Evolutionary conservation across 2,329 filamentous ascomycete genomes (phyloP), one percentile per base, ranked within the genome.

Genomic region (Apiospora sp.): DNA sequence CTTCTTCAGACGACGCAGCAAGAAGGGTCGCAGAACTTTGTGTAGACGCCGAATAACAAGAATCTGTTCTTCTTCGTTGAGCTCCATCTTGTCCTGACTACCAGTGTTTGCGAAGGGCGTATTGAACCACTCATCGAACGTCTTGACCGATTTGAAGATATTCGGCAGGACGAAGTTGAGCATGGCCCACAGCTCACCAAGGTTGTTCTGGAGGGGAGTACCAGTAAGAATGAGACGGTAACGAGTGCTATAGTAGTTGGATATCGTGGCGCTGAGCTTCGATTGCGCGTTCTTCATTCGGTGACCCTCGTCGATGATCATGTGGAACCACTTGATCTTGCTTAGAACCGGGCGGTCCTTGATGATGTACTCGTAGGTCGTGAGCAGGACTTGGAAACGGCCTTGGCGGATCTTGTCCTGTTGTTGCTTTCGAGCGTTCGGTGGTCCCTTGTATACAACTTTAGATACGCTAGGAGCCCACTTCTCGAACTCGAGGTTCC

Each of bases 101-200:
- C 96, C 96, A 6, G 96, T 99, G 81, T 99, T 99, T 77, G 96
- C 96, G 82, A 99, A 99, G 0, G 96, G 96, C 37, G 96, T 99
- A 82, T 98, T 99, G 91, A 99, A 99, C 96, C 96, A 99, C 83
- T 99, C 96, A 82, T 99, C 96, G 80, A 99, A 99, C 1, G 96
- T 98, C 82, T 96, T 98, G 75, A 96, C 95, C 2, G 96, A 98
- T 83, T 99, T 99, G 92, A 99, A 99, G 77, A 99, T 99, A 78
- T 94, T 98, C 3, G 96, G 96, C 68, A 99, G 87, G 54, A 98
- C 96, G 82, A 99, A 99, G 86, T 99, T 99, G 79, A 99, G 93
- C 87, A 99, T 92, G 37, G 96, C 94, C 96, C 96, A 99, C 78
- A 99, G 86, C 82, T 99, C 96, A 3, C 95, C 92, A 54, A 99